A percentile compares a stretch with the other conserved stretches of the same genome.
These are phyloP conservation scores for Irpex lacteus DNA, from an alignment of 1,284 basidiomycete genomes.

Conservation along the genomic window DNA sequence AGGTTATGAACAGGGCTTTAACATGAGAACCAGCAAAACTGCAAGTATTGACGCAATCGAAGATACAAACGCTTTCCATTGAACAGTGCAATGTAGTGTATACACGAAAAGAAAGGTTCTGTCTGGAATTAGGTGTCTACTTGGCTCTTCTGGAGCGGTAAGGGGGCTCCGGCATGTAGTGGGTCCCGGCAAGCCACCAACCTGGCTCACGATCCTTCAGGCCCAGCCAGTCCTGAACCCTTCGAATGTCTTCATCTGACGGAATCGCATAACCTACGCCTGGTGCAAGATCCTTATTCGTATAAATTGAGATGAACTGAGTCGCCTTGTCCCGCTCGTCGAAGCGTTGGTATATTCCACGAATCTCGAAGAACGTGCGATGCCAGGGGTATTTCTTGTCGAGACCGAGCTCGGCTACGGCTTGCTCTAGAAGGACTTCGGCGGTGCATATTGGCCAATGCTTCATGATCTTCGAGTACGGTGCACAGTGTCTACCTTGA, in stretches of 20 bases:
- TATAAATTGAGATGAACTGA: background rate
- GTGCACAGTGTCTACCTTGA: too few relatives aligned
- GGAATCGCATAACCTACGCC: background rate
- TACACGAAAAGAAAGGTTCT: too few relatives aligned
- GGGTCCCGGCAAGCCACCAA: background rate
- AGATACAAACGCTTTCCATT: too few relatives aligned
- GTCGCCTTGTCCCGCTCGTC: background rate
- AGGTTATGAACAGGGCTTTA: too few relatives aligned
- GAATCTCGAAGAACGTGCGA: background rate
- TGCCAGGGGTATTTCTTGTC: background rate
- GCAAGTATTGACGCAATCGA: too few relatives aligned
- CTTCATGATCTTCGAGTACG: too few relatives aligned
- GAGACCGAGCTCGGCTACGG: background rate
- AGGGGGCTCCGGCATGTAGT: too few relatives aligned
- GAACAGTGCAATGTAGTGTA: too few relatives aligned
- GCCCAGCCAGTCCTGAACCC: background rate
- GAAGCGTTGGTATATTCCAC: background rate
- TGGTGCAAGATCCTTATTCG: background rate
- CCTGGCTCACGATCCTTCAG: background rate
- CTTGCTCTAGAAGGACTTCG: background rate
- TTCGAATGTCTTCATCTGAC: background rate
- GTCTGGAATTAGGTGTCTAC: too few relatives aligned
- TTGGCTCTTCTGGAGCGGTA: too few relatives aligned
- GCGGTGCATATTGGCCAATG: too few relatives aligned
- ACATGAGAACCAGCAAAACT: too few relatives aligned